These are phyloP conservation scores for Periconia macrospinosa DNA, from an alignment of 2,329 filamentous ascomycete genomes.

Conservation along the genomic window DNA sequence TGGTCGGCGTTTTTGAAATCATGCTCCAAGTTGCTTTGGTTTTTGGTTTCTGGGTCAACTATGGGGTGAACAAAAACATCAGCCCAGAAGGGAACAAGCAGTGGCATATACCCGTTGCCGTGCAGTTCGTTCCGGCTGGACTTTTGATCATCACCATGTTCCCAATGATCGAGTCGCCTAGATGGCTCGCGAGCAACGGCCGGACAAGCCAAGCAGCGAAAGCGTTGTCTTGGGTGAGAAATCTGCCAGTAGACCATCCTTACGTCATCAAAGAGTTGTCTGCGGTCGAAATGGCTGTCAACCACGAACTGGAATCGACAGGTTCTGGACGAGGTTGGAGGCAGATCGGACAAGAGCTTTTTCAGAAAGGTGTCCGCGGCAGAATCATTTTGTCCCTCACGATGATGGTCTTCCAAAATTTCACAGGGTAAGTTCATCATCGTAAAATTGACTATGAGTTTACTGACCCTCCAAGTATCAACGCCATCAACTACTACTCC, in stretches of 20 bases:
- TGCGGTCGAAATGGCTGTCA: too few species aligned
- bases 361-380: slow-evolving; percentile 35
- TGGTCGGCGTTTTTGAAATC: slow-evolving; percentile 63
- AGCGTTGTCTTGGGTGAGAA: too few species aligned
- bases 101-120: slow-evolving; percentile 21
- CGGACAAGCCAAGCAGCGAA: slow-evolving; percentile 42
- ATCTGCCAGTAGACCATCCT: slow-evolving; percentile 41
- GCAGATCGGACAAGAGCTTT: slow-evolving; percentile 31
- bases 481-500: slow-evolving; percentile 47
- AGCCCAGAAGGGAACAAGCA: slow-evolving; percentile 1
- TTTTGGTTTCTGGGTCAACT: slow-evolving; percentile 49
- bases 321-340: slow-evolving; percentile 29
- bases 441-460: too few species aligned
- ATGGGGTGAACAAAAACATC: slow-evolving; percentile 20
- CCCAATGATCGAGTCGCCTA: neutral
- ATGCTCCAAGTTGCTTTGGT: slow-evolving; percentile 66
- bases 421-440: too few species aligned
- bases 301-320: slow-evolving; percentile 41
- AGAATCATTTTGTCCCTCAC: slow-evolving; percentile 40
- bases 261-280: slow-evolving; percentile 42
- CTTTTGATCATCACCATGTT: slow-evolving; percentile 44
- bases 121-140: slow-evolving; percentile 24
- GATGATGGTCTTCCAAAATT: slow-evolving; percentile 46
- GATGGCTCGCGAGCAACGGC: slow-evolving; percentile 27
- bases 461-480: too few species aligned